Base-by-base conservation (phyloP, 345 rosid genomes). In the Acer saccharum region DNA sequence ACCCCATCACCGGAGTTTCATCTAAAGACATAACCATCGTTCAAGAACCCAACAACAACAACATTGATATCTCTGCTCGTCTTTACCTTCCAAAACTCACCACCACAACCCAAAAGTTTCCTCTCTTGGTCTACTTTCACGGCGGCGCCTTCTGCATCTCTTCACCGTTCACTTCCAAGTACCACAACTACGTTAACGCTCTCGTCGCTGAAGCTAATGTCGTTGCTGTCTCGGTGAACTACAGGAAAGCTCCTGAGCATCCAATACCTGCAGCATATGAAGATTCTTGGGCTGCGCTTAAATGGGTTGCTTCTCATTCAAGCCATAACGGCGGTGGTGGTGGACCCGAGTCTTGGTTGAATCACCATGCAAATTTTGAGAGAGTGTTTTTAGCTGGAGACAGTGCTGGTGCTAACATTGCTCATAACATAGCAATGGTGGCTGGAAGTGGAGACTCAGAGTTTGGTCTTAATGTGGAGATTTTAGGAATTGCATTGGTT, bases 111-210 rank as follows among this genome's bases (percentile, higher is more conserved):
- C 77, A 73, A 7, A 90, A 88, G 18, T 71, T 88, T 10, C 90
- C 90, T 29, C 65, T 91, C 48, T 84, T 89, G 0, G 79, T 89
- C 72, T 88, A 86, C 84, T 86, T 91, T 79, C 90, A 85, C 63
- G 92, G 91, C 12, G 91, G 92, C 9, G 90, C 75, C 41, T 90
- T 87, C 76, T 82, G 86, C 75, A 13, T 84, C 74, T 83, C 83
- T 3, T 84, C 91, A 0, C 84, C 94, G 0, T 87, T 84, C 83
- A 74, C 77, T 1, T 44, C 64, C 6, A 75, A 65, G 2, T 83
- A 83, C 86, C 84, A 83, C 52, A 78, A 35, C 43, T 84, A 73
- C 80, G 6, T 86, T 0, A 77, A 71, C 16, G 72, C 78, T 1
- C 44, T 87, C 1, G 87, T 78, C 1, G 80, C 82, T 10, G 83